These are phyloP conservation scores for Jamesozyma lodderae DNA, from an alignment of 805 yeast genomes.

Conservation along the genomic window DNA sequence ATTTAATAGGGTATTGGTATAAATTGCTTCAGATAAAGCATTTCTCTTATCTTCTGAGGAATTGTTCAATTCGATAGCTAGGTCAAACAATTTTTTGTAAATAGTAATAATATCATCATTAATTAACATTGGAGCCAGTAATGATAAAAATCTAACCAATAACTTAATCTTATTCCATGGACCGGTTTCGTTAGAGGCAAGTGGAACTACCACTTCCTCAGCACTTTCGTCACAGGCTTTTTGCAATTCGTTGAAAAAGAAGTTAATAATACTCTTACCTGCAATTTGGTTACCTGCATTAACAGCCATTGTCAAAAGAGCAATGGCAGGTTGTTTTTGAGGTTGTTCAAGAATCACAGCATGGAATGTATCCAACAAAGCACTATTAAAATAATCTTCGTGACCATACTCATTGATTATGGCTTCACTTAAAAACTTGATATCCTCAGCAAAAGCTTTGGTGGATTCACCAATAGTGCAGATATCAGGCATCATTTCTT, in stretches of 20 bases:
- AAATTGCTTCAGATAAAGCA: slow-evolving; percentile 61
- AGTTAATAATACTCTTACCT: slow-evolving; percentile 62
- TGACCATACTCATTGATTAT: slow-evolving; percentile 56
- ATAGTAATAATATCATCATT: slow-evolving; percentile 42
- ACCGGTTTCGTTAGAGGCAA: slow-evolving; percentile 39
- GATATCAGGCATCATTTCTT: slow-evolving; percentile 41
- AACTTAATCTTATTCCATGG: slow-evolving; percentile 65
- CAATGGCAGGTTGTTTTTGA: slow-evolving; percentile 68
- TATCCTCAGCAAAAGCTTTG: slow-evolving; percentile 46
- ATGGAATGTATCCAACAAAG: slow-evolving; percentile 52
- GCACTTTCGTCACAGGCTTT: slow-evolving; percentile 37
- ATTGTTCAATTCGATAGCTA: slow-evolving; percentile 49
- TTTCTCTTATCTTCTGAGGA: slow-evolving; percentile 33
- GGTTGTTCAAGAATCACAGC: slow-evolving; percentile 84
- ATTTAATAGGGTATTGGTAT: slow-evolving; percentile 49
- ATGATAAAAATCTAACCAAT: slow-evolving; percentile 57
- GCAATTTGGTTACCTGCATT: slow-evolving; percentile 55
- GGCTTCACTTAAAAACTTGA: slow-evolving; percentile 59
- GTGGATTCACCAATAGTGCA: slow-evolving; percentile 51
- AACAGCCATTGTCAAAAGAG: slow-evolving; percentile 57
- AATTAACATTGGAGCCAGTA: slow-evolving; percentile 52
- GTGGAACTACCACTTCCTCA: slow-evolving; percentile 17
- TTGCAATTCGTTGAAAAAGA: slow-evolving; percentile 56
- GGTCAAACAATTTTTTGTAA: slow-evolving; percentile 43
- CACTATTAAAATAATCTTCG: slow-evolving; percentile 49